Evolutionary conservation across 768 basidiomycete genomes (phyloP), one percentile per base, ranked within the genome.

Genomic region (Boletus tylopilopsis): DNA sequence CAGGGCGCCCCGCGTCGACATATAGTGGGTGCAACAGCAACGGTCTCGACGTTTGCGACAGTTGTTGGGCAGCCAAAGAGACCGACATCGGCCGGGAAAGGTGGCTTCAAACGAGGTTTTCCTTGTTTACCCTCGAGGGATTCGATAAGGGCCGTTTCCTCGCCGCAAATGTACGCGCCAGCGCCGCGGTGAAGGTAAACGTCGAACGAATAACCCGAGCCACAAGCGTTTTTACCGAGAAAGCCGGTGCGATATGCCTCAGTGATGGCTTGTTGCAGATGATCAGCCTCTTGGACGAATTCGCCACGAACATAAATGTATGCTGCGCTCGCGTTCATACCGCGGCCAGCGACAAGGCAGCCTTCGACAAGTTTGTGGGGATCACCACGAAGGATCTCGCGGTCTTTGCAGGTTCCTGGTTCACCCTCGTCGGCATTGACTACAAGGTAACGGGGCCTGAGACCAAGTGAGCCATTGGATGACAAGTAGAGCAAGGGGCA

Each of bases 221-320:
- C 90, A 69, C 94, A 98, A 0, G 94, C 87, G 65, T 96, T 78
- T 68, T 89, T 87, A 49, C 95, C 95, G 49, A 98, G 71, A 45
- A 91, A 74, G 6, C 94, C 94, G 32, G 84, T 84, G 43, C 83
- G 82, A 74, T 99, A 97, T 3, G 95, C 94, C 64, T 97, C 94
- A 58, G 84, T 79, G 70, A 99, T 96, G 45, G 95, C 95, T 67
- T 94, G 90, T 68, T 94, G 90, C 34, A 97, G 80, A 68, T 96
- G 94, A 0, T 82, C 78, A 0, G 94, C 94, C 68, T 97, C 95
- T 67, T 94, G 92, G 71, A 87, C 84, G 73, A 98, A 99, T 69
- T 99, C 95, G 57, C 95, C 95, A 53, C 95, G 94, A 62, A 98
- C 93, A 73, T 99, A 99, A 70, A 99, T 98, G 77, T 98, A 99